phyloP scores from a whole-genome alignment of 139 green algal genomes.

The Chlorella sorokiniana region DNA sequence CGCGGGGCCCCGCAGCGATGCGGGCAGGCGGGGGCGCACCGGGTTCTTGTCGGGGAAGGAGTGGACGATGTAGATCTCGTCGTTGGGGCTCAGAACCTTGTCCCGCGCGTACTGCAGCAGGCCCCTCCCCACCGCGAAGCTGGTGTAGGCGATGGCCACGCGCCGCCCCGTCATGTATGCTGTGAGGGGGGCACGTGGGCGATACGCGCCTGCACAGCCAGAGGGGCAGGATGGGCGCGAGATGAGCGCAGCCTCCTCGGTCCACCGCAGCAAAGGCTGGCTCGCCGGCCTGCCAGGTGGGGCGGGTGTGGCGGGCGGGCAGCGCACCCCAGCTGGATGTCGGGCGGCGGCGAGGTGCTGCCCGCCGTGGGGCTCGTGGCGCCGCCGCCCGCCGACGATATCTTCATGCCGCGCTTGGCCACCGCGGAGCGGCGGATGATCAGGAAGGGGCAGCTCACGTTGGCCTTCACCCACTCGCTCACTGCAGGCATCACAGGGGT shows the following conservation, averaged over 20 bases:
- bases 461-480: constrained; percentile 38
- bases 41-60: constrained; percentile 29
- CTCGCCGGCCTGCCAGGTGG: no score
- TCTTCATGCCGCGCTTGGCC: not conserved
- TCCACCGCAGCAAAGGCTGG: not conserved
- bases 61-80: constrained; percentile 56
- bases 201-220: not conserved
- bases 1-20: no score
- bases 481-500: not conserved
- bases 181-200: not conserved
- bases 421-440: constrained; percentile 35
- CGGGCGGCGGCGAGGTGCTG: no score
- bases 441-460: constrained; percentile 37
- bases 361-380: not conserved
- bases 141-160: constrained; percentile 49
- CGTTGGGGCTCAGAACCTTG: constrained; percentile 25
- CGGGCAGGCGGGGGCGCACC: not conserved
- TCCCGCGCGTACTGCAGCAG: constrained; percentile 26
- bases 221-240: not conserved
- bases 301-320: no score
- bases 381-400: not conserved
- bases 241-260: not conserved
- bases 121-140: constrained; percentile 14
- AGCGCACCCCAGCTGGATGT: no score
- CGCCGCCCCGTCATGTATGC: constrained; percentile 5